Evolutionary conservation across 768 basidiomycete genomes (phyloP).

Genomic region (Macrolepiota fuliginosa): DNA sequence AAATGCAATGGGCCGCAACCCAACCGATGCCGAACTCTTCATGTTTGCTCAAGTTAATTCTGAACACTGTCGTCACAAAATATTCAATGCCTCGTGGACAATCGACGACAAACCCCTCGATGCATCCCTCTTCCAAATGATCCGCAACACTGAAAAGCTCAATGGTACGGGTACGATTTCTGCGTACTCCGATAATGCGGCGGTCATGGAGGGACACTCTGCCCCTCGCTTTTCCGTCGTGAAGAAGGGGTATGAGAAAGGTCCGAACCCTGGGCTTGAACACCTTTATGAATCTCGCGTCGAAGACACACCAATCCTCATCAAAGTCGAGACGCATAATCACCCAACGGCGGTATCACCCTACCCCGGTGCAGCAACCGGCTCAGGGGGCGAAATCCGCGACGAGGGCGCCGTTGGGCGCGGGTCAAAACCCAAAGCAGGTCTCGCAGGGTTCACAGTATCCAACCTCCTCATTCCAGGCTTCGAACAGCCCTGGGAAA

Average conservation of each 20-base stretch:
- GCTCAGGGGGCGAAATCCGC: conserved; percentile 97
- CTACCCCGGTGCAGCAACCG: conserved; percentile 97
- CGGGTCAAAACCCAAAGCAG: conserved; percentile 96
- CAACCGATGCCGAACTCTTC: conserved; percentile 97
- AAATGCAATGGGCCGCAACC: conserved; percentile 71
- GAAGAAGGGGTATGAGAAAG: conserved; percentile 18
- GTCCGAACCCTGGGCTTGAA: conserved; percentile 19
- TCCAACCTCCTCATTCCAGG: conserved; percentile 93
- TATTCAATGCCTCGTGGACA: conserved; percentile 97
- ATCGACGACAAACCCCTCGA: conserved; percentile 69
- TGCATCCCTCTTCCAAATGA: conserved; percentile 91
- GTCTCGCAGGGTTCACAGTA: conserved; percentile 88
- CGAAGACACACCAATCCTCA: conserved; percentile 84
- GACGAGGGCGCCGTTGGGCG: conserved; percentile 96
- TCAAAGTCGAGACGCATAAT: conserved; percentile 99
- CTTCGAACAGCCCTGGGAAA: conserved; percentile 93
- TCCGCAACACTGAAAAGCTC: conserved; percentile 89
- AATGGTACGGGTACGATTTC: conserved; percentile 81
- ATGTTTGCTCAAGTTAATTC: conserved; percentile 99
- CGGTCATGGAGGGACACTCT: conserved; percentile 79
- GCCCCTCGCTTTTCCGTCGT: conserved; percentile 74
- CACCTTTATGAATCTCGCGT: conserved; percentile 53
- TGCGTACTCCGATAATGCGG: conserved; percentile 97
- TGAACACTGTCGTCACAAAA: conserved; percentile 99
- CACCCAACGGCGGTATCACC: conserved; percentile 99